Evolutionary conservation across 352 stramenopile species (phyloP).

Genomic region (Phytophthora niederhauseri): DNA sequence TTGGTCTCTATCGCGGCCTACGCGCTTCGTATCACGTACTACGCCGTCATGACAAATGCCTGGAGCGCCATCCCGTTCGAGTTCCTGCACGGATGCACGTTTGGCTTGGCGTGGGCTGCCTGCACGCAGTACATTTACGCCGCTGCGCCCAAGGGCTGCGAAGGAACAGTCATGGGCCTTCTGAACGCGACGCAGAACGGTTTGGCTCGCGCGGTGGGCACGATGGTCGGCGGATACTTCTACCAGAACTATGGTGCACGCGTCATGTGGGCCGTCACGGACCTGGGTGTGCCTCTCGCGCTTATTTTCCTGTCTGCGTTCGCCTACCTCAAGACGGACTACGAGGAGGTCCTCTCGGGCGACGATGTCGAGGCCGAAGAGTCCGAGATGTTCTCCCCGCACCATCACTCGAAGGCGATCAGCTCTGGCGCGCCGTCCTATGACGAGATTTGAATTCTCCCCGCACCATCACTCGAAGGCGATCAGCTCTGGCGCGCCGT

Average conservation of each 20-base stretch:
- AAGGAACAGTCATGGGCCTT: slow-evolving; percentile 64
- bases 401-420: slow-evolving; percentile 47
- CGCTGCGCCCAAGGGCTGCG: slow-evolving; percentile 42
- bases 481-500: slow-evolving; percentile 33
- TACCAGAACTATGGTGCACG: slow-evolving; percentile 60
- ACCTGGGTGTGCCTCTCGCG: slow-evolving; percentile 56
- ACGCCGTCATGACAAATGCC: slow-evolving; percentile 61
- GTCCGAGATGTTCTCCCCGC: slow-evolving; percentile 64
- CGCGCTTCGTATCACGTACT: slow-evolving; percentile 56
- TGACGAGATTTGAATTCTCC: slow-evolving; percentile 51
- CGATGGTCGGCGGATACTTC: slow-evolving; percentile 61
- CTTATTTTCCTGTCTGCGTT: slow-evolving; percentile 54
- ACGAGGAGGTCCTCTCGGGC: slow-evolving; percentile 25
- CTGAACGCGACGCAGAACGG: slow-evolving; percentile 66
- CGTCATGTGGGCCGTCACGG: slow-evolving; percentile 61
- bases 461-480: slow-evolving; percentile 50
- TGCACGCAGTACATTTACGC: slow-evolving; percentile 64
- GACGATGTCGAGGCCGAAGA: slow-evolving; percentile 43
- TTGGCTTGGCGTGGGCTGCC: slow-evolving; percentile 57
- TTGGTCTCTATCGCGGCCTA: slow-evolving; percentile 57
- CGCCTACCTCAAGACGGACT: slow-evolving; percentile 48
- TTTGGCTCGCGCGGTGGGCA: slow-evolving; percentile 52
- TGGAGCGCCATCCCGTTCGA: slow-evolving; percentile 68
- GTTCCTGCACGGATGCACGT: slow-evolving; percentile 61
- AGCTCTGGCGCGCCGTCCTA: slow-evolving; percentile 36